Evolutionary conservation across 2,329 filamentous ascomycete genomes (phyloP).

Genomic region (Aspergillus pseudonomiae): DNA sequence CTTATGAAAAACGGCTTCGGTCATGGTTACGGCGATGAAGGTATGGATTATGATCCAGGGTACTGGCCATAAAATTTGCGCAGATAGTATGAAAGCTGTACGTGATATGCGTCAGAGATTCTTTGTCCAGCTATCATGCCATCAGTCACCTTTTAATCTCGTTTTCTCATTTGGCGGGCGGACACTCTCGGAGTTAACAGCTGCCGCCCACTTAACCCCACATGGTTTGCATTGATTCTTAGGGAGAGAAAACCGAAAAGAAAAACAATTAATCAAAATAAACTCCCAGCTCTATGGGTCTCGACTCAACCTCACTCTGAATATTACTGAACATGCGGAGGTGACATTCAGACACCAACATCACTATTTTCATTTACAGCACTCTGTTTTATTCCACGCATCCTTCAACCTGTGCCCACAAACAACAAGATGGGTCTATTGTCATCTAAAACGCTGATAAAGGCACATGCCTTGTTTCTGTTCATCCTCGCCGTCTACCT

Average conservation of each 20-base stretch:
- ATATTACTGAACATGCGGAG: conserved; percentile 1
- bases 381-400: not conserved
- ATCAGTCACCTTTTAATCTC: conserved; percentile 5
- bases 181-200: conserved; percentile 22
- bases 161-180: conserved; percentile 17
- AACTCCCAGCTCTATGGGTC: not conserved
- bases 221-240: conserved; percentile 13
- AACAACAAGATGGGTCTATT: conserved; percentile 71
- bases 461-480: conserved; percentile 80
- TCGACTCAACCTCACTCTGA: not conserved
- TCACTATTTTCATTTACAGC: not conserved
- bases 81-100: not conserved
- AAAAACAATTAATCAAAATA: conserved; percentile 2
- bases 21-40: conserved; percentile 25
- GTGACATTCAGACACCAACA: not conserved
- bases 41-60: not conserved
- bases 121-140: not conserved
- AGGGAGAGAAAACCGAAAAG: not conserved
- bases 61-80: conserved; percentile 3
- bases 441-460: conserved; percentile 78
- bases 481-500: conserved; percentile 83
- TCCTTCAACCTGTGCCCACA: not conserved
- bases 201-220: conserved; percentile 27
- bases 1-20: conserved; percentile 43
- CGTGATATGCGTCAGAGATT: not conserved